Evolutionary conservation across 805 yeast genomes (phyloP).

Genomic region (Wickerhamomyces rabaulensis): DNA sequence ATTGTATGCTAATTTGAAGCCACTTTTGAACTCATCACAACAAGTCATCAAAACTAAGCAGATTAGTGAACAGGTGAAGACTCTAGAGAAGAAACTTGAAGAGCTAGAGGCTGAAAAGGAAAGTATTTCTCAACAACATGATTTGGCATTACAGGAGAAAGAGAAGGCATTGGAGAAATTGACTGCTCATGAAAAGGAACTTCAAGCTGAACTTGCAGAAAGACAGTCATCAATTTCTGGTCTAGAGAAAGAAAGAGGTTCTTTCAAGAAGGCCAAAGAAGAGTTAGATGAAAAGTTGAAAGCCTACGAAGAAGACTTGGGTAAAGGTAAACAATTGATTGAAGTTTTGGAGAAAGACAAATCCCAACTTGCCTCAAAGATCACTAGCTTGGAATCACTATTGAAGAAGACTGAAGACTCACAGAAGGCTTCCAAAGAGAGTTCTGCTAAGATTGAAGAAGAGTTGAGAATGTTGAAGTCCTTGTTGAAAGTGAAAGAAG

Average conservation of each 20-base stretch:
- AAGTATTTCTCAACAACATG: slow-evolving; percentile 23
- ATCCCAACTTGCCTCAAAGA: slow-evolving; percentile 11
- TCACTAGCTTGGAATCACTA: slow-evolving; percentile 17
- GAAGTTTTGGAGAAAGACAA: slow-evolving; percentile 20
- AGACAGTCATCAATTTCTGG: slow-evolving; percentile 21
- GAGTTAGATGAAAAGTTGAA: slow-evolving; percentile 22
- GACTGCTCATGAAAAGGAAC: slow-evolving; percentile 33
- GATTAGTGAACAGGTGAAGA: slow-evolving; percentile 49
- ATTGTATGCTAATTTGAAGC: slow-evolving; percentile 65
- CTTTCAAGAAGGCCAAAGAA: slow-evolving; percentile 21
- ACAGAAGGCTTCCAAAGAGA: slow-evolving; percentile 10
- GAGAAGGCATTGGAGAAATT: slow-evolving; percentile 40
- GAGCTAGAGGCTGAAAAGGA: slow-evolving; percentile 29
- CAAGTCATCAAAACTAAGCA: slow-evolving; percentile 54
- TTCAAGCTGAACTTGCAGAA: slow-evolving; percentile 22
- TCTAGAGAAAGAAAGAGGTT: slow-evolving; percentile 22
- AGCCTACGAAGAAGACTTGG: slow-evolving; percentile 23
- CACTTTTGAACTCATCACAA: slow-evolving; percentile 61
- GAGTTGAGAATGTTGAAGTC: slow-evolving; percentile 28
- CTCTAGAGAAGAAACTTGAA: slow-evolving; percentile 41
- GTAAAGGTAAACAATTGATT: slow-evolving; percentile 18
- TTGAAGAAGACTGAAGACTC: slow-evolving; percentile 12
- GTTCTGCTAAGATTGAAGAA: slow-evolving; percentile 14
- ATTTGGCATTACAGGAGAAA: slow-evolving; percentile 36
- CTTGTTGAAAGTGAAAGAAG: slow-evolving; percentile 28